Percentiles rank a stretch among this genome's conserved stretches.
Conservation (phyloP, 495 filamentous ascomycete genomes). For the Pyrenula aspistea region DNA sequence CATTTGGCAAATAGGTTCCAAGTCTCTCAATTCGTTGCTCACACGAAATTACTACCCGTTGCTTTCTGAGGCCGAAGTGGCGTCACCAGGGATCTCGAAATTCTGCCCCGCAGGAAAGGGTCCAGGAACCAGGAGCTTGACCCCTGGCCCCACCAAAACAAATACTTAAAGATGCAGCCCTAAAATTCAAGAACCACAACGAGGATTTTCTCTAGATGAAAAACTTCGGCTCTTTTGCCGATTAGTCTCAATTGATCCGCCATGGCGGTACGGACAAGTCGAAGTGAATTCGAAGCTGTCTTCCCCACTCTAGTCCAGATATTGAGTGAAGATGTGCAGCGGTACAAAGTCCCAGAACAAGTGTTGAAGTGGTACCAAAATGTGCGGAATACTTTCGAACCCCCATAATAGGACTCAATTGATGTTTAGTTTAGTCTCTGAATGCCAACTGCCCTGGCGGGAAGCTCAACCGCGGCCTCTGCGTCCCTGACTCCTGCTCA, state of each 20-base stretch:
- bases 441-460: conserved; percentile 80
- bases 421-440: conserved; percentile 47
- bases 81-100: background rate
- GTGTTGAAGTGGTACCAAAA: conserved; percentile 79
- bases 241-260: conserved; percentile 9
- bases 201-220: too few relatives aligned
- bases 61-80: background rate
- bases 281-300: conserved; percentile 76
- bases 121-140: background rate
- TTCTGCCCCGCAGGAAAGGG: background rate
- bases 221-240: too few relatives aligned
- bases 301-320: conserved; percentile 73
- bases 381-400: conserved; percentile 30
- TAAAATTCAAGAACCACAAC: too few relatives aligned
- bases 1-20: too few relatives aligned
- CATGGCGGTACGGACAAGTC: conserved; percentile 56
- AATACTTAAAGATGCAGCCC: too few relatives aligned
- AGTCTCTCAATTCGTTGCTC: too few relatives aligned
- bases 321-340: conserved; percentile 58
- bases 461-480: conserved; percentile 98
- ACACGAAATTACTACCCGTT: too few relatives aligned
- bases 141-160: background rate
- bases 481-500: conserved; percentile 80
- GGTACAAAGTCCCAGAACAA: conserved; percentile 71
- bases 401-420: conserved; percentile 7